Evolutionary conservation across 2,329 filamentous ascomycete genomes (phyloP), one percentile per base, ranked within the genome.

Genomic region (Ceratocystis eucalypticola): DNA sequence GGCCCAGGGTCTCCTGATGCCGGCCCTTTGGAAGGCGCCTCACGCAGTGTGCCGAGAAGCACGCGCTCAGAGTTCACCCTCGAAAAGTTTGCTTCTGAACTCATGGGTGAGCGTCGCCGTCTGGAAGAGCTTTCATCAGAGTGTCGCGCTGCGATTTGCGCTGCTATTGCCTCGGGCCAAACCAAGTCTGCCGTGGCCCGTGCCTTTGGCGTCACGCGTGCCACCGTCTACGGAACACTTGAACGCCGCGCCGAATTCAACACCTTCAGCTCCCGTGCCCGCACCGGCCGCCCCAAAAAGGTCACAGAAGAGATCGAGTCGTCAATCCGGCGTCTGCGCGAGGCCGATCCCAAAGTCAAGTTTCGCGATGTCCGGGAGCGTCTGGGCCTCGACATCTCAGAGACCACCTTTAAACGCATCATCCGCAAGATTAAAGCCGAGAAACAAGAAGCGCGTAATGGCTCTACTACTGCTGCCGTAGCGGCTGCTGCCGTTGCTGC

Each of bases 151-250:
- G 67, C 67, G 1, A 68, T 68, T 41, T 68, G 67, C 22, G 67
- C 67, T 48, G 65, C 67, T 44, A 66, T 68, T 59, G 67, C 67
- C 33, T 53, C 67, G 17, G 67, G 67, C 5, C 62, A 68, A 50
- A 65, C 62, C 22, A 68, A 68, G 50, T 65, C 67, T 12, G 65
- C 67, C n/a, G 67, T 68, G 7, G 67, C 67, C 10, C 67, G 67
- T 50, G 67, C 67, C 8, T 68, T 68, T 63, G 67, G 67, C 12
- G 67, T 68, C 20, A 68, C 67, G 30, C 67, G 67, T 28, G 67
- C 65, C 15, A 68, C 67, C 8, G 67, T 68, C 22, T 66, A 68
- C 48, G 67, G 67, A 15, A 68, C 67, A 6, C 62, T 68, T 33
- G 62, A 66, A 28, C 62, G 67, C 15, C 65, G 65, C 33, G 65